Base-by-base conservation (phyloP, 768 basidiomycete species). In the Mycena rosella region DNA sequence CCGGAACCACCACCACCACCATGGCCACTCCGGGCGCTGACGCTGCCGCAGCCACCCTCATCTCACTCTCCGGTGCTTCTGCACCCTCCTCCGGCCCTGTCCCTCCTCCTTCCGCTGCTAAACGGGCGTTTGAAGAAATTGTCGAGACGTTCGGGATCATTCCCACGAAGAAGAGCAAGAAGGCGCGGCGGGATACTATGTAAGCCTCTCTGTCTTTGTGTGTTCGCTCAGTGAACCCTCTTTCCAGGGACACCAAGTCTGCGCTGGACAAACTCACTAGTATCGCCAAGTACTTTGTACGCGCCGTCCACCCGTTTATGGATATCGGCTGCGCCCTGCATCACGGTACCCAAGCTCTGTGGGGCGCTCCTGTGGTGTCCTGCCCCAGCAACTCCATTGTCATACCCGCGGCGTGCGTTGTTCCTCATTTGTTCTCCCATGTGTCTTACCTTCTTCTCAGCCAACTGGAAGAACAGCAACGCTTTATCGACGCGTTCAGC, bases 101-200 rank as follows among this genome's bases (percentile, higher is more conserved):
- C 10, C 51, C 6, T 11, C 11, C 52, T 17, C 38, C 42, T 13
- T 36, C 27, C 3, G 29, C 26, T 0, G 36, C 52, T 2, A 62
- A 62, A 29, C 40, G 60, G 3, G 54, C 53, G 20, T 62, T 9
- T 22, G 51, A 53, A 11, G 29, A 62, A 40, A n/a, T 62, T 10
- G 4, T 60, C 3, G 22, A 34, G 2, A 4, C 26, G 4, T 24
- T 52, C 4, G 60, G 51, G 1, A 2, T 26, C 3, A 38, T 13
- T n/a, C n/a, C 3, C 1, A 7, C 15, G 3, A 14, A 20, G 0
- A 54, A 54, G 8, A 20, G 40, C 1, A 62, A 54, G 13, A 26
- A 51, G 11, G 60, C 30, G n/a, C n/a, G n/a, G n/a, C n/a, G n/a
- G n/a, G n/a, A n/a, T 11, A 1, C 51, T 0, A 13, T 62, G 60